Evolutionary conservation across 129 eudicot genomes (phyloP).

Genomic region (Pseudognaphalium luteoalbum): DNA sequence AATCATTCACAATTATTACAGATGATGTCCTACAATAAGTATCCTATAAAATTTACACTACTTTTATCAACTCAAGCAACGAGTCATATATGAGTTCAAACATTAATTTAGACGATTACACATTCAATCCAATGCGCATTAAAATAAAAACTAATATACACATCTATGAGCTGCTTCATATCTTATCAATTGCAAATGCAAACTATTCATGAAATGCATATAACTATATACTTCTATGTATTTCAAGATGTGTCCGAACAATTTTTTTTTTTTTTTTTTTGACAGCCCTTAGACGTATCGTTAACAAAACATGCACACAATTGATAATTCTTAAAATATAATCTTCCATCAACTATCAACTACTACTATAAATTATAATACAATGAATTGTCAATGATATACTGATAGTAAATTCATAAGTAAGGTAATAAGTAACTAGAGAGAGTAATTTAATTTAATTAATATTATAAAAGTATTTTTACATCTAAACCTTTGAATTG

Average conservation of each 20-base stretch:
- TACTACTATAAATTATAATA: neutral
- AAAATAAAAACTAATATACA: neutral
- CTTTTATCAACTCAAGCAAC: too few relatives aligned
- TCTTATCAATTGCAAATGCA: neutral
- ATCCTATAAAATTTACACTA: too few relatives aligned
- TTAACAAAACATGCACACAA: too few relatives aligned
- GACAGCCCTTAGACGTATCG: too few relatives aligned
- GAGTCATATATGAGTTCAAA: neutral
- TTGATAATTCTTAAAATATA: too few relatives aligned
- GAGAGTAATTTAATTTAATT: slow-evolving; percentile 14
- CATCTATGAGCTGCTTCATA: neutral
- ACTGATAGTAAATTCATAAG: neutral
- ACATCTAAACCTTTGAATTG: slow-evolving; percentile 5
- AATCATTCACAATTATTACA: too few relatives aligned
- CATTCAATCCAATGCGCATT: neutral
- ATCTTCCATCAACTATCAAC: neutral
- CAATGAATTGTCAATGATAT: neutral
- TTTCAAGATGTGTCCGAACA: neutral
- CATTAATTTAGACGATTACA: neutral
- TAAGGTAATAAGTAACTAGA: slow-evolving; percentile 9
- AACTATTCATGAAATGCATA: neutral
- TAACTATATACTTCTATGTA: neutral
- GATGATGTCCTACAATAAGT: too few relatives aligned
- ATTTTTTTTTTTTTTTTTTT: too few relatives aligned
- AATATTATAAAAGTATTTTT: slow-evolving; percentile 3